Base-by-base conservation (phyloP, 768 basidiomycete genomes). In the Naganishia kalamii region DNA sequence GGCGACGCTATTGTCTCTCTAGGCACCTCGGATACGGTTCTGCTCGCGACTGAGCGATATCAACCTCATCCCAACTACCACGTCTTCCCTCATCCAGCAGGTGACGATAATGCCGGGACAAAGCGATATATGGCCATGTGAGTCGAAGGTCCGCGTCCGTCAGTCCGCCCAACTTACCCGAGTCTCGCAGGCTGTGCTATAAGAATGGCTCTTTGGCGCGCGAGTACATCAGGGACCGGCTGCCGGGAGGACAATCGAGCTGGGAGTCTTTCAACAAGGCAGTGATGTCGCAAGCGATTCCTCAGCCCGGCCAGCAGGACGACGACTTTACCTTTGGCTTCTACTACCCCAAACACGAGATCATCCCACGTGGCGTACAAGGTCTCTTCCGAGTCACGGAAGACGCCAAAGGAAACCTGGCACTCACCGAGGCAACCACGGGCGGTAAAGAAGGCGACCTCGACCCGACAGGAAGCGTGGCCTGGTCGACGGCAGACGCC, bases 21-120 rank as follows among this genome's bases (percentile, higher is more conserved):
- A 23, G 91, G 91, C 25, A 94, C 90, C 13, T 91, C 90, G 0
- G 91, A 90, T 0, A 92, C 90, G 3, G 84, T 91, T 69, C 83
- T 93, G 19, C 83, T 93, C 44, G 88, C 86, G 0, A 75, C 79
- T 3, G 67, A 86, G 5, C 79, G 84, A 7, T 82, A 84, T 65
- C 81, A 68, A 29, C 77, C 75, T 27, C 67, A 72, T 64, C 64
- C 73, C 1, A 74, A 79, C 48, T 76, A 72, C 61, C 76, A 78
- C 64, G 70, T 75, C 30, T 75, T 77, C 61, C 73, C 74, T 63
- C 75, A 3, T 83, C 84, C 75, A 80, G 88, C 66, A 11, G 64
- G 64, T 12, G 44, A 59, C 23, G 21, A 23, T 84, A 43, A 40
- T 40, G 85, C 83, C 1, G 70, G 69, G 15, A 50, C 44, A 12